Conservation (phyloP, 306 rosid genomes). For the Urtica urens region DNA sequence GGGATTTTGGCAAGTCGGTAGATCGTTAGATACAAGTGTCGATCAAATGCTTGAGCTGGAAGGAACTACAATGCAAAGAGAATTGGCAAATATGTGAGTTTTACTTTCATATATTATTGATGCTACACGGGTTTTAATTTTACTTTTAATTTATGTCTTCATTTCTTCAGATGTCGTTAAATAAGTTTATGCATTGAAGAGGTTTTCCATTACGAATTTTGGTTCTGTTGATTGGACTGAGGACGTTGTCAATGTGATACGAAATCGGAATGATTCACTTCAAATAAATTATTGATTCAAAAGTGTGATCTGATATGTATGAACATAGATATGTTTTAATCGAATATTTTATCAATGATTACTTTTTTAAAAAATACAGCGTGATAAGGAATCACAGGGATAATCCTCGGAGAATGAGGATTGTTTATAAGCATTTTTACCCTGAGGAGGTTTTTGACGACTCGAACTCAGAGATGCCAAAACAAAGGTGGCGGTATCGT, state of each 20-base stretch:
- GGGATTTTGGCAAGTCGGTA: slow-evolving; percentile 36
- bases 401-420: slow-evolving; percentile 37
- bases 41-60: slow-evolving; percentile 55
- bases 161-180: not conserved
- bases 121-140: no score
- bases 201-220: no score
- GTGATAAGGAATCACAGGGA: slow-evolving; percentile 36
- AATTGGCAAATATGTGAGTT: slow-evolving; percentile 65
- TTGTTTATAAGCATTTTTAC: slow-evolving; percentile 56
- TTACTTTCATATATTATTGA: not conserved
- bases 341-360: not conserved
- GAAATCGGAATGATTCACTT: no score
- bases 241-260: no score
- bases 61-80: slow-evolving; percentile 66
- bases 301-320: no score
- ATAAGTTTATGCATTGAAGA: no score
- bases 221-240: no score
- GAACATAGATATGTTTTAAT: not conserved
- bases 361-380: slow-evolving; percentile 40
- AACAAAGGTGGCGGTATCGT: slow-evolving; percentile 67
- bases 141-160: no score
- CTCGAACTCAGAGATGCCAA: slow-evolving; percentile 44
- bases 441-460: slow-evolving; percentile 64
- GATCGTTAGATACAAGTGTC: slow-evolving; percentile 32
- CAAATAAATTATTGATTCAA: no score